Evolutionary conservation across 441 rosid species (phyloP).

Genomic region (Populus hybrid): DNA sequence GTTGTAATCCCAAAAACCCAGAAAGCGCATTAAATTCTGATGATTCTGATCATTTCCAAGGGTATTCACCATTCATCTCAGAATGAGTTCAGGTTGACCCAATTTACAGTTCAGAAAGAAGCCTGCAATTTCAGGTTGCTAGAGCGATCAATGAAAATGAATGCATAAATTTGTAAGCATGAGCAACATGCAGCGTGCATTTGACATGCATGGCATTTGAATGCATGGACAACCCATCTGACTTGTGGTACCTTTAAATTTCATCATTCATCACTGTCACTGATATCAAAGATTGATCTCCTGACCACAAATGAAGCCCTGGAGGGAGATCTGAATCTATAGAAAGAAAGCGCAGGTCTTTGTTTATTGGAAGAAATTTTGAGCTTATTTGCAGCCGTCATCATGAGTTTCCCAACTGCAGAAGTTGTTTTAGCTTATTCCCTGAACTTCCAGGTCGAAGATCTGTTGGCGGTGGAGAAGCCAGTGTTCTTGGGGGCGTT

Average conservation of each 20-base stretch:
- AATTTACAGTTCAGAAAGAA: background rate
- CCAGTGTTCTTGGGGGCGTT: conserved; percentile 14
- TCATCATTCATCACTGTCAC: conserved; percentile 41
- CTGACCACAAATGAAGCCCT: conserved; percentile 26
- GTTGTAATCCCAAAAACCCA: background rate
- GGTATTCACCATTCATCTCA: background rate
- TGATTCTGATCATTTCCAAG: background rate
- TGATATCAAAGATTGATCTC: conserved; percentile 50
- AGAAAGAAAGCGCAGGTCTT: conserved; percentile 28
- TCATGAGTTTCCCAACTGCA: conserved; percentile 46
- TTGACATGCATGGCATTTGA: background rate
- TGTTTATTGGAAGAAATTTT: conserved; percentile 31
- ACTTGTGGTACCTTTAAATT: conserved; percentile 4
- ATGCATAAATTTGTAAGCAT: background rate
- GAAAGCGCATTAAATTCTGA: background rate
- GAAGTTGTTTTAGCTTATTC: conserved; percentile 10
- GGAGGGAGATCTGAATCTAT: conserved; percentile 27
- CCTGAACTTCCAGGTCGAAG: conserved; percentile 9
- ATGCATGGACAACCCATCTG: no score
- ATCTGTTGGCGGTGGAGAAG: conserved; percentile 1
- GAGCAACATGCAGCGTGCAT: background rate
- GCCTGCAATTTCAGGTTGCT: background rate
- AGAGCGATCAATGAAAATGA: background rate
- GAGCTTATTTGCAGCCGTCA: conserved; percentile 45
- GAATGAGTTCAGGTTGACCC: background rate